Evolutionary conservation across 768 basidiomycete species (phyloP).

Genomic region (Lentinula lateritia): DNA sequence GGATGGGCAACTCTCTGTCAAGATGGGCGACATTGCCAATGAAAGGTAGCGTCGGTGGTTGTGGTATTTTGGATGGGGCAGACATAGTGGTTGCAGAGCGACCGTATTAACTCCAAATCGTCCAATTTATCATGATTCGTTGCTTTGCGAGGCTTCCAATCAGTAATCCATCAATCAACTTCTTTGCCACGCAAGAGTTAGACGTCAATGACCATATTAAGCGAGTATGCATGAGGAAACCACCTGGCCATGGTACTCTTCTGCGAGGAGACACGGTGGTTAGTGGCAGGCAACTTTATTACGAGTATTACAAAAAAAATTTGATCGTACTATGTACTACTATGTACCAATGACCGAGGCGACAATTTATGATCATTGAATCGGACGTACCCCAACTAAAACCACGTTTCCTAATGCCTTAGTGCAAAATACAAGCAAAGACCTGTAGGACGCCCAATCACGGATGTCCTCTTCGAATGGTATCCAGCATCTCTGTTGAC

Average conservation of each 20-base stretch:
- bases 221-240: no score
- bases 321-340: no score
- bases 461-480: background rate
- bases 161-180: background rate
- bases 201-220: no score
- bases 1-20: slow-evolving; percentile 30
- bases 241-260: no score
- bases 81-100: slow-evolving; percentile 19
- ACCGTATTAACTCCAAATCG: background rate
- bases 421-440: background rate
- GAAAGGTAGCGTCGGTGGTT: slow-evolving; percentile 35
- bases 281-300: no score
- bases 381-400: background rate
- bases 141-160: background rate
- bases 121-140: background rate
- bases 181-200: background rate
- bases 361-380: background rate
- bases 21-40: slow-evolving; percentile 32
- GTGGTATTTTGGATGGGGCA: slow-evolving; percentile 31
- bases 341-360: no score
- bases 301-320: no score
- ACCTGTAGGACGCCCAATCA: background rate
- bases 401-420: background rate
- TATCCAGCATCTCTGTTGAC: background rate
- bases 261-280: no score